A percentile compares a stretch with the other conserved stretches of the same genome.
Evolutionary conservation across 192 early-diverging fungal genomes (phyloP).

Genomic region (Podila clonocystis): DNA sequence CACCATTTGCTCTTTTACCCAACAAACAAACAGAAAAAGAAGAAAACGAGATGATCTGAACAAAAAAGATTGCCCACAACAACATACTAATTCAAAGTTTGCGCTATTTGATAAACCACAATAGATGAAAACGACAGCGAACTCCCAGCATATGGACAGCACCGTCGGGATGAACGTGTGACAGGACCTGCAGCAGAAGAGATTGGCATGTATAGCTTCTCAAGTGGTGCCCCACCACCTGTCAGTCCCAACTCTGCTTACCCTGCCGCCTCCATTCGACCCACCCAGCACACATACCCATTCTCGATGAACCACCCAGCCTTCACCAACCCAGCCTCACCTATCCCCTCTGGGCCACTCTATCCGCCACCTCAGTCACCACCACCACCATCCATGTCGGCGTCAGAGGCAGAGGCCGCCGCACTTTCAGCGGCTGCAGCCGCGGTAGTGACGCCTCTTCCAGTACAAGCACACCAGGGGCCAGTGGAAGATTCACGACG

Average conservation of each 20-base stretch:
- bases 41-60: conserved; percentile 3
- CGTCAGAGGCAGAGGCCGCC: conserved; percentile 17
- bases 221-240: conserved; percentile 7
- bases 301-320: conserved; percentile 13
- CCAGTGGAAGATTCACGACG: not conserved
- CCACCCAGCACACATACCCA: conserved; percentile 6
- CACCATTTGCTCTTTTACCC: no score
- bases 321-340: not conserved
- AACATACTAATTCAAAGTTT: not conserved
- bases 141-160: conserved; percentile 34
- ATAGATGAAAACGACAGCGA: conserved; percentile 39
- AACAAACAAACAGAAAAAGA: not conserved
- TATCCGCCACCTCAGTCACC: conserved; percentile 16
- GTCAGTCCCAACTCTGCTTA: not conserved
- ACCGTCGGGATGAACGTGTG: conserved; percentile 34
- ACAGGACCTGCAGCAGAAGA: conserved; percentile 37
- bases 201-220: conserved; percentile 43
- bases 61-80: not conserved
- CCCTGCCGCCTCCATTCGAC: not conserved
- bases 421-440: conserved; percentile 9
- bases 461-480: no score
- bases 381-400: conserved; percentile 4
- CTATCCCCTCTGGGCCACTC: not conserved
- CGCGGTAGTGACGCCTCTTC: not conserved
- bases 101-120: not conserved